phyloP scores from a whole-genome alignment of 2,329 filamentous ascomycete genomes.

The Orbilia brochopaga region DNA sequence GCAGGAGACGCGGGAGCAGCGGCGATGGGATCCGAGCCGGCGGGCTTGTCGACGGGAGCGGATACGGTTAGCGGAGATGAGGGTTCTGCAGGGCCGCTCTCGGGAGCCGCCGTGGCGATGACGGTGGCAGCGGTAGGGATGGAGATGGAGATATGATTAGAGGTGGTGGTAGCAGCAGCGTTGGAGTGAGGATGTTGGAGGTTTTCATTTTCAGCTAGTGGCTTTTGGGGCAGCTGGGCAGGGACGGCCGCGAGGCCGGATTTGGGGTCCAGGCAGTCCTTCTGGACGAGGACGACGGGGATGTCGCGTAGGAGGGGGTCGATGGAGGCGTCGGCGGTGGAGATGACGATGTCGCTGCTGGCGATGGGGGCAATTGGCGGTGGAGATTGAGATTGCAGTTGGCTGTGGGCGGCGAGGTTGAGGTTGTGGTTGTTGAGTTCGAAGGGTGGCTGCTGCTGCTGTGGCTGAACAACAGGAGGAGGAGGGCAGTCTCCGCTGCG shows the following conservation, averaged over 20 bases:
- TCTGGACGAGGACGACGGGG: slow-evolving; percentile 35
- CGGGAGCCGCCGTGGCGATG: slow-evolving; percentile 3
- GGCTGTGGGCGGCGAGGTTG: background rate
- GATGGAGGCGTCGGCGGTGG: slow-evolving; percentile 4
- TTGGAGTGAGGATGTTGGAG: slow-evolving; percentile 31
- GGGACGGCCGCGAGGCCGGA: slow-evolving; percentile 27
- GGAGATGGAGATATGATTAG: background rate
- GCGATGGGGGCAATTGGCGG: slow-evolving; percentile 12
- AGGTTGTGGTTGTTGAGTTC: background rate
- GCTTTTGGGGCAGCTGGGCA: slow-evolving; percentile 25
- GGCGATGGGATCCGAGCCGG: slow-evolving; percentile 3
- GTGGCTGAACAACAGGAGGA: slow-evolving; percentile 27
- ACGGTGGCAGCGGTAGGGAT: background rate
- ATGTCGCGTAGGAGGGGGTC: slow-evolving; percentile 6
- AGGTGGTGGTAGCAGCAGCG: slow-evolving; percentile 1
- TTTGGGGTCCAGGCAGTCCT: slow-evolving; percentile 29
- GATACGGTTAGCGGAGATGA: slow-evolving; percentile 7
- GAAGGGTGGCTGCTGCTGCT: slow-evolving; percentile 3
- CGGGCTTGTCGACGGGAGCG: slow-evolving; percentile 12
- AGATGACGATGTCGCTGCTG: slow-evolving; percentile 3
- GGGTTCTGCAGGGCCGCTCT: slow-evolving; percentile 8
- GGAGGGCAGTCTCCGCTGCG: slow-evolving; percentile 14
- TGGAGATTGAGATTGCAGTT: background rate
- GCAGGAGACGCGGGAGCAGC: background rate
- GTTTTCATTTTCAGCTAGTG: slow-evolving; percentile 47